A percentile compares a stretch with the other conserved stretches of the same genome.
These are phyloP conservation scores for Aureobasidium melanogenum DNA, from an alignment of 2,329 filamentous ascomycete species.

Conservation along the genomic window DNA sequence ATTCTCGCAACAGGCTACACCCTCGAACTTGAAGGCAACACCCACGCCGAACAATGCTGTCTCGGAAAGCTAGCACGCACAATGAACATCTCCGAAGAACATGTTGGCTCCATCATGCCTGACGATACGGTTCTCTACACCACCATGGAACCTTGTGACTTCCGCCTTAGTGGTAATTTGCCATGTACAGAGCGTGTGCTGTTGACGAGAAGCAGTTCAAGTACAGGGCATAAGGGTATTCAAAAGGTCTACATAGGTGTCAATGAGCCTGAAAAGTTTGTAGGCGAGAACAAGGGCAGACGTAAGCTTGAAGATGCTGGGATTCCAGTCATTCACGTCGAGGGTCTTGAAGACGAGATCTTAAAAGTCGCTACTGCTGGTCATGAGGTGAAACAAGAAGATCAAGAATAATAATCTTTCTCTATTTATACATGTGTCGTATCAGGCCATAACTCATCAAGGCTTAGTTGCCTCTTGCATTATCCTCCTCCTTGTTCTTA, in stretches of 20 bases:
- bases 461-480: constrained; percentile 35
- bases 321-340: constrained; percentile 62
- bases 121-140: constrained; percentile 66
- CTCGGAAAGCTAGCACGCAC: constrained; percentile 57
- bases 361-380: constrained; percentile 74
- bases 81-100: constrained; percentile 40
- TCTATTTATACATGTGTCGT: constrained; percentile 8
- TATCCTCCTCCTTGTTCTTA: constrained; percentile 45
- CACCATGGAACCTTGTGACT: constrained; percentile 79
- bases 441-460: background rate
- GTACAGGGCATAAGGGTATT: constrained; percentile 41
- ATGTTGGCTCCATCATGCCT: constrained; percentile 44
- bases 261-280: constrained; percentile 82
- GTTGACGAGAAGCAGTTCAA: constrained; percentile 38
- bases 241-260: constrained; percentile 79
- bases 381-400: constrained; percentile 38
- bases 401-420: background rate
- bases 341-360: constrained; percentile 73
- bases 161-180: constrained; percentile 63
- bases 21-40: constrained; percentile 83
- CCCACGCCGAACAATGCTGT: constrained; percentile 91
- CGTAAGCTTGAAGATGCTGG: constrained; percentile 61
- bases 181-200: constrained; percentile 76
- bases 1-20: constrained; percentile 81
- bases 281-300: constrained; percentile 70